Conservation (phyloP, 371 early-diverging fungal species). For the Blastocladiella emersonii region DNA sequence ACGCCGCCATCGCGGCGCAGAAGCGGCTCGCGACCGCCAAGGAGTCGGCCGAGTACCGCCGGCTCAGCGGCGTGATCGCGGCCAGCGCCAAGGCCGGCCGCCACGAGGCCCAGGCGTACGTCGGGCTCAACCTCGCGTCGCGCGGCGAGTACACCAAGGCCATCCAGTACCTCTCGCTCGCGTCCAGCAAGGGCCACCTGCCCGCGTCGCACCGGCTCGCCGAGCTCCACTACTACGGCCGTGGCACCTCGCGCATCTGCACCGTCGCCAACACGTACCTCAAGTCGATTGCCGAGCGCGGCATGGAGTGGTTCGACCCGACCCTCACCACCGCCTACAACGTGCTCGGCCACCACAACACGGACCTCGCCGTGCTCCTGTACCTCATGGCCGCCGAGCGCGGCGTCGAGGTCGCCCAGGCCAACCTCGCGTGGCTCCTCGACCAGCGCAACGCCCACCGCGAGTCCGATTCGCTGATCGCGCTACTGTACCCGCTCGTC, state of each 20-base stretch:
- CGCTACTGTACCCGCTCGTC: not conserved
- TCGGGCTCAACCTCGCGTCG: slow-evolving; percentile 8
- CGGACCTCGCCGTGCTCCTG: slow-evolving; percentile 47
- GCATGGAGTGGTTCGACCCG: slow-evolving; percentile 60
- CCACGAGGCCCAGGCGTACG: slow-evolving; percentile 26
- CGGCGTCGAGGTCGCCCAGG: slow-evolving; percentile 67
- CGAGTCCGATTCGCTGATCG: not conserved
- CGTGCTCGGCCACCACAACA: slow-evolving; percentile 29
- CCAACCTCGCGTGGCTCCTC: slow-evolving; percentile 77
- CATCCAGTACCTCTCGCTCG: slow-evolving; percentile 18
- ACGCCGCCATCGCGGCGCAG: not conserved
- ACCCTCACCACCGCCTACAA: slow-evolving; percentile 41
- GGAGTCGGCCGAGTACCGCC: slow-evolving; percentile 10
- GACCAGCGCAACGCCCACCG: slow-evolving; percentile 29
- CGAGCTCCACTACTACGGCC: slow-evolving; percentile 38
- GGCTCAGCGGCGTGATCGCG: slow-evolving; percentile 24
- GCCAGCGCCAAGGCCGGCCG: slow-evolving; percentile 32
- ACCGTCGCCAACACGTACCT: slow-evolving; percentile 46
- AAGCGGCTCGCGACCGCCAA: not conserved
- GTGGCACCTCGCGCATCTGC: slow-evolving; percentile 26
- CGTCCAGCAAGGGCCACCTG: slow-evolving; percentile 44
- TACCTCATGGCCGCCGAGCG: slow-evolving; percentile 74
- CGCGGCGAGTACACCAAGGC: slow-evolving; percentile 10
- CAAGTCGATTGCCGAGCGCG: slow-evolving; percentile 67
- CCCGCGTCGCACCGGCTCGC: slow-evolving; percentile 61